Evolutionary conservation across 805 yeast species (phyloP).

Genomic region (Myxozyma neotropica): DNA sequence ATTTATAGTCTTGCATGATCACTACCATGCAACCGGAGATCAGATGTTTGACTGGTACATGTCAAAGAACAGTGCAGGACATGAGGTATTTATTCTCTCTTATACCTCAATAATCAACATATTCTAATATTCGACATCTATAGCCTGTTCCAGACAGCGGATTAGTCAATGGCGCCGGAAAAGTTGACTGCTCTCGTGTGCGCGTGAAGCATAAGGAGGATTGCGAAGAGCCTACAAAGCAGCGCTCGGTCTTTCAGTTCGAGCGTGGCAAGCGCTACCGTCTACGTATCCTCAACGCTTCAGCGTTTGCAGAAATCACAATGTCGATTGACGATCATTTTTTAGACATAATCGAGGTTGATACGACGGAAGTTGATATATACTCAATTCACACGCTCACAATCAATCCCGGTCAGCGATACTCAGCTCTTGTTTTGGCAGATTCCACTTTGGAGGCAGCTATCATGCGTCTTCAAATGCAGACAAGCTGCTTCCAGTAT

Average conservation of each 20-base stretch:
- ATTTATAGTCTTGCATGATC: constrained; percentile 13
- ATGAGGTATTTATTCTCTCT: constrained; percentile 6
- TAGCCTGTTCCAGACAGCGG: constrained; percentile 25
- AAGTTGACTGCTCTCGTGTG: constrained; percentile 15
- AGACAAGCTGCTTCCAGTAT: constrained; percentile 23
- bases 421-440: constrained; percentile 26
- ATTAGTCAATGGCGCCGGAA: constrained; percentile 18
- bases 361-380: constrained; percentile 24
- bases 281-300: constrained; percentile 25
- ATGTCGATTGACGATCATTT: constrained; percentile 29
- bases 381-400: constrained; percentile 4
- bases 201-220: background rate
- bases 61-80: constrained; percentile 10
- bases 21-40: constrained; percentile 15
- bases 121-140: background rate
- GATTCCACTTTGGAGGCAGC: constrained; percentile 16
- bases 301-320: constrained; percentile 22
- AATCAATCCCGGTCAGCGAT: constrained; percentile 31
- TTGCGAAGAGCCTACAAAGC: background rate
- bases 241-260: constrained; percentile 14
- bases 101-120: background rate
- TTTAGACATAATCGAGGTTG: constrained; percentile 27
- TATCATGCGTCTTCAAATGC: constrained; percentile 17
- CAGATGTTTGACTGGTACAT: constrained; percentile 14
- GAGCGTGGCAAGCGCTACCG: constrained; percentile 19